Percentiles rank a stretch among this genome's conserved stretches.
These are phyloP conservation scores for Leccinum pachyderme DNA, from an alignment of 1,284 basidiomycete genomes.

Conservation along the genomic window DNA sequence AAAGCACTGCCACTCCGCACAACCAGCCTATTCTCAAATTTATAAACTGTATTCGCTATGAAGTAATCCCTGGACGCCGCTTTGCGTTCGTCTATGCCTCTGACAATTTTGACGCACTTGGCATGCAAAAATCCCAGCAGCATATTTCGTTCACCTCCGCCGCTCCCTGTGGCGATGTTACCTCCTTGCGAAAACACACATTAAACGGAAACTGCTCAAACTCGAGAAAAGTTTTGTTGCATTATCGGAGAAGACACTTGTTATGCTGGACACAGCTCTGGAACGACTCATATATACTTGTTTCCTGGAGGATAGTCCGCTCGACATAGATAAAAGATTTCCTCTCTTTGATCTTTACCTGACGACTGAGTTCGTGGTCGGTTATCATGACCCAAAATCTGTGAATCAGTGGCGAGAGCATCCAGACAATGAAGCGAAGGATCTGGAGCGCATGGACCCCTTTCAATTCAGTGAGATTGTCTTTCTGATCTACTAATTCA, in stretches of 20 bases:
- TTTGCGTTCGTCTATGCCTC: background rate
- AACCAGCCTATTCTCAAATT: background rate
- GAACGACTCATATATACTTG: background rate
- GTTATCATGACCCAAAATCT: background rate
- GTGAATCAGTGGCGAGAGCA: background rate
- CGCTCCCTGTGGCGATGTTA: background rate
- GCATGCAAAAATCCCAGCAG: background rate
- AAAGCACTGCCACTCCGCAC: background rate
- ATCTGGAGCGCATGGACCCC: background rate
- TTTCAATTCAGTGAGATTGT: background rate
- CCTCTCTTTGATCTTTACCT: background rate
- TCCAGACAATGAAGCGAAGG: background rate
- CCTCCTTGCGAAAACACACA: background rate
- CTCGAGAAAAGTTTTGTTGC: background rate
- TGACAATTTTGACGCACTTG: rapidly evolving
- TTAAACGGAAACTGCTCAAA: background rate
- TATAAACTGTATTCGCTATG: background rate
- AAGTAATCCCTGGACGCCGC: background rate
- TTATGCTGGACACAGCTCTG: background rate
- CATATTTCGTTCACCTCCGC: background rate
- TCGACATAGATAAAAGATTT: background rate
- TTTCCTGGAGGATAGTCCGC: background rate
- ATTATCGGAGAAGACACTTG: background rate
- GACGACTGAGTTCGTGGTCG: background rate
- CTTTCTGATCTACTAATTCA: background rate